These are phyloP conservation scores for Knufia petricola DNA, from an alignment of 2,329 filamentous ascomycete genomes.

Conservation along the genomic window DNA sequence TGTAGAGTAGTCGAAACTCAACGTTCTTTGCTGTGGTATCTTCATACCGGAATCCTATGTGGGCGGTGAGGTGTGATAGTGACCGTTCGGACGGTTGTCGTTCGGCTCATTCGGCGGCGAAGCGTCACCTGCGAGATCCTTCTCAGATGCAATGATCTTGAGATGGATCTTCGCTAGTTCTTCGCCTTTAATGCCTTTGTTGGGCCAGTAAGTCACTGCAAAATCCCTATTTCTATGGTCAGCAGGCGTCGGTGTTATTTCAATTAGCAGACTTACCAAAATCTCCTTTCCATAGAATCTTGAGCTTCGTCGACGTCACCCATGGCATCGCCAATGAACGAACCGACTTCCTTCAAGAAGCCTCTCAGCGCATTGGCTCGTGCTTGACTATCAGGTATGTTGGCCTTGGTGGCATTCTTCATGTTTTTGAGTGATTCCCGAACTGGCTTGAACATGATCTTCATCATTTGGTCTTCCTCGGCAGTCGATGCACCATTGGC, in stretches of 20 bases:
- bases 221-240: conserved; percentile 32
- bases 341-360: conserved; percentile 37
- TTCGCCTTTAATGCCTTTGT: conserved; percentile 30
- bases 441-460: conserved; percentile 39
- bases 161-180: conserved; percentile 22
- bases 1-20: not conserved
- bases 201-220: conserved; percentile 39
- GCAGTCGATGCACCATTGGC: conserved; percentile 28
- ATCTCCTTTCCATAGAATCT: conserved; percentile 33
- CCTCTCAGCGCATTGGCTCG: conserved; percentile 35
- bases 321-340: conserved; percentile 32
- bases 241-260: too few species aligned
- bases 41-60: conserved; percentile 2
- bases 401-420: conserved; percentile 37
- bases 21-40: not conserved
- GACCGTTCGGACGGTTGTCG: conserved; percentile 20
- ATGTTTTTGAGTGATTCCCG: conserved; percentile 34
- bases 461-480: conserved; percentile 34
- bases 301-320: conserved; percentile 31
- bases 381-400: conserved; percentile 34
- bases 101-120: conserved; percentile 21
- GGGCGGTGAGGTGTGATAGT: conserved; percentile 22
- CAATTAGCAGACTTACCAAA: conserved; percentile 36
- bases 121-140: conserved; percentile 20
- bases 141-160: conserved; percentile 23